Conservation (phyloP, 805 yeast species). For the Nakazawaea peltata region DNA sequence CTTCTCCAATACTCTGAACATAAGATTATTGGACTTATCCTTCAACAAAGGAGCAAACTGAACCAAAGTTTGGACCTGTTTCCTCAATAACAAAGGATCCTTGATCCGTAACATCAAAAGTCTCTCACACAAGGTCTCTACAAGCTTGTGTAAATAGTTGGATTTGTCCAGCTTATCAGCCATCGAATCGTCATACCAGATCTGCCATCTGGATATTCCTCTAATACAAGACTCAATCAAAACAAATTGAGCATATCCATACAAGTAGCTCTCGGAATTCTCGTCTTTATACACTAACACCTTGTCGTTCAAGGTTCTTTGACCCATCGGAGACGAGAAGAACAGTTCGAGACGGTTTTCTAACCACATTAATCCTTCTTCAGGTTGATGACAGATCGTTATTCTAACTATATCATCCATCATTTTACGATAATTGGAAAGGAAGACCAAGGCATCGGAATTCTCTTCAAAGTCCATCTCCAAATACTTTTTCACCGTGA, state of each 20-base stretch:
- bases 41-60: slow-evolving; percentile 88
- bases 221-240: slow-evolving; percentile 85
- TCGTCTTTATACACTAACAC: slow-evolving; percentile 49
- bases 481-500: slow-evolving; percentile 55
- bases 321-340: slow-evolving; percentile 65
- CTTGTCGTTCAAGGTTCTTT: slow-evolving; percentile 46
- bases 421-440: slow-evolving; percentile 72
- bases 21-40: slow-evolving; percentile 53
- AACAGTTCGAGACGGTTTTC: slow-evolving; percentile 64
- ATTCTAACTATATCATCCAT: slow-evolving; percentile 88
- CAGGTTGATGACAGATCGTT: slow-evolving; percentile 78
- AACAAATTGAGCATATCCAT: slow-evolving; percentile 75
- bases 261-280: slow-evolving; percentile 57
- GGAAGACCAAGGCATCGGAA: slow-evolving; percentile 70
- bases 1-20: slow-evolving; percentile 81
- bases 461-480: slow-evolving; percentile 85
- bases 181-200: slow-evolving; percentile 68
- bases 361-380: slow-evolving; percentile 76
- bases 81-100: slow-evolving; percentile 76
- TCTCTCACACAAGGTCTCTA: slow-evolving; percentile 66
- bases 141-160: slow-evolving; percentile 40
- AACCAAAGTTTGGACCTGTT: slow-evolving; percentile 85
- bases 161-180: slow-evolving; percentile 46
- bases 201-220: slow-evolving; percentile 92
- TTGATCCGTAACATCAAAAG: slow-evolving; percentile 66